These are phyloP conservation scores for Phytopythium cucurbitacearum DNA, from an alignment of 352 stramenopile species.

Conservation along the genomic window DNA sequence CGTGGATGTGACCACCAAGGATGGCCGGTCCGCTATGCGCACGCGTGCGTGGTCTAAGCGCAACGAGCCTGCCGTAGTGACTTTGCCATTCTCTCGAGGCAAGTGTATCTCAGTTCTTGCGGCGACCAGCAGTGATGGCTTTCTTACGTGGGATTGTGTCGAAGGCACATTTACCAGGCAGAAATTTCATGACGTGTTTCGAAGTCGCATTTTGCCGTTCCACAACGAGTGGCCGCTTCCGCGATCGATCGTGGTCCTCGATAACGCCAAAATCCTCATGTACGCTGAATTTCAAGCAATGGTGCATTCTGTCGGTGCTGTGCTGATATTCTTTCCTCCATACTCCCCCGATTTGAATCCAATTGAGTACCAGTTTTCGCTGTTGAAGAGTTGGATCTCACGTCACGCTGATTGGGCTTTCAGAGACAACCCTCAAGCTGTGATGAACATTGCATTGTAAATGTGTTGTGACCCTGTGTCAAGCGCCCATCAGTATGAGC, in stretches of 20 bases:
- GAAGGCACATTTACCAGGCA: conserved; percentile 54
- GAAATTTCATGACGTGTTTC: conserved; percentile 83
- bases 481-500: neutral
- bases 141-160: conserved; percentile 9
- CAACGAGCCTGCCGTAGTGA: conserved; percentile 3
- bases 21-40: conserved; percentile 6
- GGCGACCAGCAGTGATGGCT: conserved; percentile 10
- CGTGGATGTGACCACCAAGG: conserved; percentile 12
- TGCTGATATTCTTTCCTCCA: conserved; percentile 28
- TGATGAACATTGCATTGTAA: neutral
- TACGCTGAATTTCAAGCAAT: conserved; percentile 92
- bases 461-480: neutral
- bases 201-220: conserved; percentile 50
- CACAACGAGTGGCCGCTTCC: conserved; percentile 86
- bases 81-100: conserved; percentile 6
- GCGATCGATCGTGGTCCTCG: conserved; percentile 73
- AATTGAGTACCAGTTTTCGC: conserved; percentile 8
- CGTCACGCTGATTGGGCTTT: neutral
- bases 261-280: conserved; percentile 75
- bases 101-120: conserved; percentile 14
- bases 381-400: conserved; percentile 3
- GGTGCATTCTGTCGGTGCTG: conserved; percentile 91
- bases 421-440: neutral
- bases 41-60: conserved; percentile 9
- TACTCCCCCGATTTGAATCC: conserved; percentile 6